Percentiles rank a stretch among this genome's conserved stretches.
These are phyloP conservation scores for Trametes polyzona DNA, from an alignment of 1,284 basidiomycete genomes.

Conservation along the genomic window DNA sequence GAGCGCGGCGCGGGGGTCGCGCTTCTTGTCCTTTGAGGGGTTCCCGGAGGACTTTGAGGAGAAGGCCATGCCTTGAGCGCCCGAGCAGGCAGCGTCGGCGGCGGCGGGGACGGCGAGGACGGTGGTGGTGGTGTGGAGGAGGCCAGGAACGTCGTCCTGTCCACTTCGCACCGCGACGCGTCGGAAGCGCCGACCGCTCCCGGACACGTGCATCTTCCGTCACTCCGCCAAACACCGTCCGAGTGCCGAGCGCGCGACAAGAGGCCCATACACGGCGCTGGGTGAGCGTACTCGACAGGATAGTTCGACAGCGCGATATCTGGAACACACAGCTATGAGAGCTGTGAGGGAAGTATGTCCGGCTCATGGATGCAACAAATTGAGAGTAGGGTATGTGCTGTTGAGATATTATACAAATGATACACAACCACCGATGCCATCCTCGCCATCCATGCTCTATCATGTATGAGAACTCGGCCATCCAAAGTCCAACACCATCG, in stretches of 20 bases:
- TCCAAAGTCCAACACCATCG: slow-evolving; percentile 70
- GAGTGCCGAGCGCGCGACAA: not conserved
- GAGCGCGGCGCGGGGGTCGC: slow-evolving; percentile 40
- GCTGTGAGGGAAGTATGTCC: too few relatives aligned
- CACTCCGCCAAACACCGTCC: slow-evolving; percentile 11
- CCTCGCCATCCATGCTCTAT: not conserved
- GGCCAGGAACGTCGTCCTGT: slow-evolving; percentile 9
- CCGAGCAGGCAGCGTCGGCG: slow-evolving; percentile 16
- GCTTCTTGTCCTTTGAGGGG: slow-evolving; percentile 28
- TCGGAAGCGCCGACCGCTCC: slow-evolving; percentile 21
- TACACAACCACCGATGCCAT: not conserved
- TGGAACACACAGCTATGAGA: too few relatives aligned
- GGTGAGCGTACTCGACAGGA: too few relatives aligned
- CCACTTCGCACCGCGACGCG: slow-evolving; percentile 26
- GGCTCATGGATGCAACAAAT: too few relatives aligned
- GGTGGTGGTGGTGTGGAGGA: not conserved
- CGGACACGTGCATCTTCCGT: slow-evolving; percentile 20
- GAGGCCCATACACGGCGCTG: too few relatives aligned
- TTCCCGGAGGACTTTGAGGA: slow-evolving; percentile 24
- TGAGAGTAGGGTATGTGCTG: not conserved
- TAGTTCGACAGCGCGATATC: too few relatives aligned
- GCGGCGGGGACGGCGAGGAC: not conserved
- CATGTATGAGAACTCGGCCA: slow-evolving; percentile 47
- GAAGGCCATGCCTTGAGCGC: slow-evolving; percentile 31
- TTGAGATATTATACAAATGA: slow-evolving; percentile 1